Conservation (phyloP, 176 grass and related monocot species). For the Raddia guianensis region DNA sequence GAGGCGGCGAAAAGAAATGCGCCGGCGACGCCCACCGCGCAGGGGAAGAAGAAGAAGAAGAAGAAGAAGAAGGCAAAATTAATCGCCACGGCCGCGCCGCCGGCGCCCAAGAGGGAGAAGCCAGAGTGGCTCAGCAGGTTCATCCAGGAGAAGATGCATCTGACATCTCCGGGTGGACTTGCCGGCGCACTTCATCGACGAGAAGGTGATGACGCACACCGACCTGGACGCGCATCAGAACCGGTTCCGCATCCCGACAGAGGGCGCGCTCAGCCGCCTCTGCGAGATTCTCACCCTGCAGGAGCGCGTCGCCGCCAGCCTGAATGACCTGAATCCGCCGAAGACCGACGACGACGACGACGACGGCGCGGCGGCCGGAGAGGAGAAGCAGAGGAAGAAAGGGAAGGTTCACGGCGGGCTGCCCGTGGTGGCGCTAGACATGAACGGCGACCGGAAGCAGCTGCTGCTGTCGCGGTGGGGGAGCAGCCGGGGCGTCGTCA, state of each 20-base stretch:
- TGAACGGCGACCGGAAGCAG: neutral
- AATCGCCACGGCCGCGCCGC: no score
- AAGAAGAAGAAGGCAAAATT: no score
- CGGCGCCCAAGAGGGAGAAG: neutral
- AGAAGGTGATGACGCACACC: neutral
- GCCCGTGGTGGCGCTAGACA: neutral
- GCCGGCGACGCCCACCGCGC: no score
- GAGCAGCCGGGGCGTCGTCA: conserved; percentile 3
- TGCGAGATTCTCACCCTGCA: neutral
- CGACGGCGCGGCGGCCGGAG: neutral
- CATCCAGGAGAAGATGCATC: neutral
- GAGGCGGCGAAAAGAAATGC: no score
- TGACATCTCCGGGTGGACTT: neutral
- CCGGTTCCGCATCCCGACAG: conserved; percentile 14
- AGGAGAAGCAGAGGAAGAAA: neutral
- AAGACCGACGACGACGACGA: neutral
- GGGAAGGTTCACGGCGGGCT: conserved; percentile 36
- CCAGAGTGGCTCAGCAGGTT: conserved; percentile 30
- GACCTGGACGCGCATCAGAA: conserved; percentile 32
- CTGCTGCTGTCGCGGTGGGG: conserved; percentile 27
- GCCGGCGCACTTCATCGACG: conserved; percentile 24
- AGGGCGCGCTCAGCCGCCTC: neutral
- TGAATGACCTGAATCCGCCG: neutral
- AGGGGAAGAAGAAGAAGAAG: no score
- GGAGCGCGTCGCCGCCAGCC: conserved; percentile 22